These are phyloP conservation scores for Rhinocladiella mackenziei DNA, from an alignment of 2,329 filamentous ascomycete species.

Conservation along the genomic window DNA sequence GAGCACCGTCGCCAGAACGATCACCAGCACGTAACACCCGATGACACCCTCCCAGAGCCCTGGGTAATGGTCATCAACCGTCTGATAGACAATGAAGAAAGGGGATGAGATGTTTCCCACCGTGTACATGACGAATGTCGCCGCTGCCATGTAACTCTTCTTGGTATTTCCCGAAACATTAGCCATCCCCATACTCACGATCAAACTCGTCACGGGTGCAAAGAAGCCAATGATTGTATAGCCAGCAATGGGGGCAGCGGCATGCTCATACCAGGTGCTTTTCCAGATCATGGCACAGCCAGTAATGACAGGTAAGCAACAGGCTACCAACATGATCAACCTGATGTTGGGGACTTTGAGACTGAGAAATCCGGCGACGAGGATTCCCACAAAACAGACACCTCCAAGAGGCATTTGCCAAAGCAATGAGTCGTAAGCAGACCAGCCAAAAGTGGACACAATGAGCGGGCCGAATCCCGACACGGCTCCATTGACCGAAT, in stretches of 20 bases:
- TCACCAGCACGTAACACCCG: slow-evolving; percentile 63
- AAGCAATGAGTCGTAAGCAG: slow-evolving; percentile 61
- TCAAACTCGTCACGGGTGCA: slow-evolving; percentile 63
- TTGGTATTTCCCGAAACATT: slow-evolving; percentile 75
- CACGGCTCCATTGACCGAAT: slow-evolving; percentile 68
- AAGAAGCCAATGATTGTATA: slow-evolving; percentile 72
- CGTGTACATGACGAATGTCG: slow-evolving; percentile 71
- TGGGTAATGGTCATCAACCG: slow-evolving; percentile 64
- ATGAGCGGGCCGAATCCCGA: slow-evolving; percentile 68
- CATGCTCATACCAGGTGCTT: slow-evolving; percentile 58
- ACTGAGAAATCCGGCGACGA: slow-evolving; percentile 62
- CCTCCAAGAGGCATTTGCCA: slow-evolving; percentile 71
- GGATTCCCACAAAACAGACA: slow-evolving; percentile 63
- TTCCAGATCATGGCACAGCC: slow-evolving; percentile 74
- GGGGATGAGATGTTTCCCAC: slow-evolving; percentile 74
- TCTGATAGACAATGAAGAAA: slow-evolving; percentile 65
- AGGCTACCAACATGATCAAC: slow-evolving; percentile 60
- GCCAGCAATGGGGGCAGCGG: slow-evolving; percentile 63
- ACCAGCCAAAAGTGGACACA: slow-evolving; percentile 66
- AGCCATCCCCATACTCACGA: slow-evolving; percentile 56
- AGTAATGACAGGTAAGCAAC: slow-evolving; percentile 69
- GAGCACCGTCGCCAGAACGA: slow-evolving; percentile 53
- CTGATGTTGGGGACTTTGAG: slow-evolving; percentile 59
- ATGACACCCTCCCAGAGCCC: slow-evolving; percentile 68
- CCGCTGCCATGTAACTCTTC: slow-evolving; percentile 70